A percentile compares a stretch with the other conserved stretches of the same genome.
phyloP scores from a whole-genome alignment of 208 protist species.

The Trypanosoma avium region DNA sequence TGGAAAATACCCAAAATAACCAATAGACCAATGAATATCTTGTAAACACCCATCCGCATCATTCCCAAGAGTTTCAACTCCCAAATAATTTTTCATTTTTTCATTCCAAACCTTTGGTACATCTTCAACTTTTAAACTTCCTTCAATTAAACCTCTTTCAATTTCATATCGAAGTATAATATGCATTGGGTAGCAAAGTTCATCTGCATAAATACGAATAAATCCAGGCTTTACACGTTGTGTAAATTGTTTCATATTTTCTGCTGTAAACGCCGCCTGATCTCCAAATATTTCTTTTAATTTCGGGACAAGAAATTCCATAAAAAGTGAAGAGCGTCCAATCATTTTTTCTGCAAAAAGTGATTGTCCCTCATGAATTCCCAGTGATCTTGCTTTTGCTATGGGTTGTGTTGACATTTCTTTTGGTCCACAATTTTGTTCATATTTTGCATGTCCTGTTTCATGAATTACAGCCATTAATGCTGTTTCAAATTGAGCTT shows the following conservation, averaged over 20 bases:
- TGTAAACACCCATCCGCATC: slow-evolving; percentile 81
- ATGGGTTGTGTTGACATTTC: slow-evolving; percentile 65
- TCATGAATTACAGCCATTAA: slow-evolving; percentile 85
- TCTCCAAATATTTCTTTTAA: slow-evolving; percentile 48
- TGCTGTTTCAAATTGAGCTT: slow-evolving; percentile 44
- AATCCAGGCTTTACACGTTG: slow-evolving; percentile 64
- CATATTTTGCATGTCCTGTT: slow-evolving; percentile 89
- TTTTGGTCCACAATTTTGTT: slow-evolving; percentile 78
- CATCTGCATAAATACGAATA: slow-evolving; percentile 87
- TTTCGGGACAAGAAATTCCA: slow-evolving; percentile 49
- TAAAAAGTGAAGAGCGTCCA: slow-evolving; percentile 52
- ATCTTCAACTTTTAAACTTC: slow-evolving; percentile 71
- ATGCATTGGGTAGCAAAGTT: slow-evolving; percentile 91
- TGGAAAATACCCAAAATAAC: slow-evolving; percentile 87
- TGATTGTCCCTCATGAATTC: slow-evolving; percentile 90
- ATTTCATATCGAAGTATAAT: slow-evolving; percentile 91
- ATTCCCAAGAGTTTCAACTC: slow-evolving; percentile 70
- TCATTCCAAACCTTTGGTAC: slow-evolving; percentile 80
- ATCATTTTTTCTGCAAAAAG: slow-evolving; percentile 87
- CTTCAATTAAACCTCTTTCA: slow-evolving; percentile 82
- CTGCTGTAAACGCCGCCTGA: slow-evolving; percentile 47
- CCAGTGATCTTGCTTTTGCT: slow-evolving; percentile 59
- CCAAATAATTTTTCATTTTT: slow-evolving; percentile 88
- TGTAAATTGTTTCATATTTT: slow-evolving; percentile 51
- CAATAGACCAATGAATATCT: slow-evolving; percentile 87